These are phyloP conservation scores for Paragyromitra xinjiangensis DNA, from an alignment of 495 filamentous ascomycete genomes.

Conservation along the genomic window DNA sequence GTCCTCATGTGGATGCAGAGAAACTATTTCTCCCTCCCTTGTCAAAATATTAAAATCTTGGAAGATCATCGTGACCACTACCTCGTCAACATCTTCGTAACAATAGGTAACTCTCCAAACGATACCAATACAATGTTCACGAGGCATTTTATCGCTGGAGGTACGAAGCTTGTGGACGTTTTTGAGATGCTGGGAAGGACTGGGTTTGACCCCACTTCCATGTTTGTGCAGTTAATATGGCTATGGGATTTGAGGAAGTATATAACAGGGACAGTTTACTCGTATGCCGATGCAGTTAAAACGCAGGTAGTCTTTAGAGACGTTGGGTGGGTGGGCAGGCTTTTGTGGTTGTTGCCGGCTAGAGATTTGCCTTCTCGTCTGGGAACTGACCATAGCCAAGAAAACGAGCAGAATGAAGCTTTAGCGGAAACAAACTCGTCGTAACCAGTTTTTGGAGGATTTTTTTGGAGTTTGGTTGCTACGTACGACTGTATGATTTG, in stretches of 20 bases:
- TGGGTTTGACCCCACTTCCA: neutral
- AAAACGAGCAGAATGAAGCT: neutral
- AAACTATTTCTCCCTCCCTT: conserved; percentile 16
- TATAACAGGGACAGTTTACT: neutral
- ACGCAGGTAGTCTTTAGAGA: conserved; percentile 2
- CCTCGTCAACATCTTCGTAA: conserved; percentile 12
- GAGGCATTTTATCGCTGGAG: conserved; percentile 15
- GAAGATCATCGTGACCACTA: conserved; percentile 7
- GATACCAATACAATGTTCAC: neutral
- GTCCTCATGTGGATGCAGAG: conserved; percentile 24
- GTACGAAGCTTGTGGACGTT: conserved; percentile 8
- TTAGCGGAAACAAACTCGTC: neutral
- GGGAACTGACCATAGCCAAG: neutral
- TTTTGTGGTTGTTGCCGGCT: neutral
- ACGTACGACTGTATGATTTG: neutral
- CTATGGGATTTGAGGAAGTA: neutral
- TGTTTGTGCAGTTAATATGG: conserved; percentile 2
- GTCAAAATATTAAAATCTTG: conserved; percentile 6
- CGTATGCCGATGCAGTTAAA: neutral
- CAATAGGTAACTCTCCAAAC: neutral
- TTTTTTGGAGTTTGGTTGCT: neutral
- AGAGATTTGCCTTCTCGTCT: neutral
- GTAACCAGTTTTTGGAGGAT: neutral
- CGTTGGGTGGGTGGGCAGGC: neutral
- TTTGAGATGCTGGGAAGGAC: neutral